Evolutionary conservation across 495 filamentous ascomycete species (phyloP).

Genomic region (Hyaloscypha bicolor): DNA sequence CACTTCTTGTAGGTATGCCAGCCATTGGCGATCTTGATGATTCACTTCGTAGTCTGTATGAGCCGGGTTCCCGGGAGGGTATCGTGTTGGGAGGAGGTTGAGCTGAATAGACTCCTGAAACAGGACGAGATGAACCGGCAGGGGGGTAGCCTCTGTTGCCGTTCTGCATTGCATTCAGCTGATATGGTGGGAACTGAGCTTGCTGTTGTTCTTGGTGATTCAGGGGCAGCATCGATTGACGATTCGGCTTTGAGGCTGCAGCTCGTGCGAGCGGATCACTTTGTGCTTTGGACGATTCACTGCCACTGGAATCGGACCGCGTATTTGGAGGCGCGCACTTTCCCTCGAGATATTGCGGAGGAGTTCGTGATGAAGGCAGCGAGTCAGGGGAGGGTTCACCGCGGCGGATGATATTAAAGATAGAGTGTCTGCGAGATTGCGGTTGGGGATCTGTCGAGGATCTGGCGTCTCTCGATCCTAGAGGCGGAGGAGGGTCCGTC

Average conservation of each 20-base stretch:
- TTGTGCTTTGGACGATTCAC: constrained; percentile 19
- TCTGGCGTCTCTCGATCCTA: constrained; percentile 47
- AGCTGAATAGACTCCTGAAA: constrained; percentile 55
- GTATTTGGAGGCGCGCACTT: constrained; percentile 11
- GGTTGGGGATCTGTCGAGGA: constrained; percentile 76
- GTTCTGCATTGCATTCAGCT: constrained; percentile 35
- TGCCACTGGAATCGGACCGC: constrained; percentile 19
- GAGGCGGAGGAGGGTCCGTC: constrained; percentile 14
- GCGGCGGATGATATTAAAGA: constrained; percentile 36
- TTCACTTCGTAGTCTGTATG: constrained; percentile 63
- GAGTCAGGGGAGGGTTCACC: constrained; percentile 25
- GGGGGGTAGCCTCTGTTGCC: constrained; percentile 29
- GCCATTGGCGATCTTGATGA: constrained; percentile 64
- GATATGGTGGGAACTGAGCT: constrained; percentile 45
- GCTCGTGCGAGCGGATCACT: constrained; percentile 26
- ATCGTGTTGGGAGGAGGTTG: constrained; percentile 38
- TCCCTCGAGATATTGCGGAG: constrained; percentile 22
- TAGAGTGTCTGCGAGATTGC: constrained; percentile 33
- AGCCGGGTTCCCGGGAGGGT: constrained; percentile 49
- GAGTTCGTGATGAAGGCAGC: constrained; percentile 18
- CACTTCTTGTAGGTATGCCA: constrained; percentile 55
- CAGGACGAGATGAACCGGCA: constrained; percentile 47
- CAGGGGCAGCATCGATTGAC: constrained; percentile 43
- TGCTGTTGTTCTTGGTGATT: constrained; percentile 51
- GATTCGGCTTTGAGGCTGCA: constrained; percentile 34